phyloP scores from a whole-genome alignment of 2,329 filamentous ascomycete species.

The Colletotrichum plurivorum region DNA sequence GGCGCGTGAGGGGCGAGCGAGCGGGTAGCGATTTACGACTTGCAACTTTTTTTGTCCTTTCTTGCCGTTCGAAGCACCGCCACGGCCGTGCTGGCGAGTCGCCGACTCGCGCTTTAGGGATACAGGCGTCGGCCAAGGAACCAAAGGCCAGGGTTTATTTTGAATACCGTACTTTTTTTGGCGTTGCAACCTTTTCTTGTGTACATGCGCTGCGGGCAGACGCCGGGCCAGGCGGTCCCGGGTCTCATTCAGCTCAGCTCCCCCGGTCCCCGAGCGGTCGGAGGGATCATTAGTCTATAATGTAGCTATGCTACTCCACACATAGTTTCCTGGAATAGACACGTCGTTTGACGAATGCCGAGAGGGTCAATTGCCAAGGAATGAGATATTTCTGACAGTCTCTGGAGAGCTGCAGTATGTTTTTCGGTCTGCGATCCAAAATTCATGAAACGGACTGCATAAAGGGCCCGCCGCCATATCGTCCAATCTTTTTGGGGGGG shows the following conservation, averaged over 20 bases:
- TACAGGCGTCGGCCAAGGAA: constrained; percentile 31
- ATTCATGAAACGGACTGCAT: constrained; percentile 21
- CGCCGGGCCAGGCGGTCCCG: background rate
- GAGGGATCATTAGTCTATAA: constrained; percentile 30
- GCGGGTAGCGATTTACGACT: constrained; percentile 28
- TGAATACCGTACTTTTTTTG: constrained; percentile 40
- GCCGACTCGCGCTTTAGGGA: constrained; percentile 25
- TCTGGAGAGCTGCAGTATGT: too few relatives aligned
- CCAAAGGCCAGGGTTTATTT: constrained; percentile 33
- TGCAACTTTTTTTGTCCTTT: constrained; percentile 9
- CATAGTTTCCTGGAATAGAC: constrained; percentile 33
- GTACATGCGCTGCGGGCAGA: constrained; percentile 35
- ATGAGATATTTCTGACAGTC: background rate
- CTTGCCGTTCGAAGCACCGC: constrained; percentile 14
- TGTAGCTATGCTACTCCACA: constrained; percentile 33
- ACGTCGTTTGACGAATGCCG: background rate
- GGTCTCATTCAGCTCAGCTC: constrained; percentile 33
- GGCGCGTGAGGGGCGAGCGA: constrained; percentile 47
- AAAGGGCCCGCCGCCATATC: constrained; percentile 24
- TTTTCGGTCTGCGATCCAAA: background rate
- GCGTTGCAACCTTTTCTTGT: constrained; percentile 43
- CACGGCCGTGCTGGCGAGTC: constrained; percentile 33
- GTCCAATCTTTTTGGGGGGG: constrained; percentile 9
- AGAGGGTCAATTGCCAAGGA: background rate
- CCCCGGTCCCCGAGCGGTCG: background rate